Evolutionary conservation across 2,329 filamentous ascomycete species (phyloP), one percentile per base, ranked within the genome.

Genomic region (Fusarium proliferatum): DNA sequence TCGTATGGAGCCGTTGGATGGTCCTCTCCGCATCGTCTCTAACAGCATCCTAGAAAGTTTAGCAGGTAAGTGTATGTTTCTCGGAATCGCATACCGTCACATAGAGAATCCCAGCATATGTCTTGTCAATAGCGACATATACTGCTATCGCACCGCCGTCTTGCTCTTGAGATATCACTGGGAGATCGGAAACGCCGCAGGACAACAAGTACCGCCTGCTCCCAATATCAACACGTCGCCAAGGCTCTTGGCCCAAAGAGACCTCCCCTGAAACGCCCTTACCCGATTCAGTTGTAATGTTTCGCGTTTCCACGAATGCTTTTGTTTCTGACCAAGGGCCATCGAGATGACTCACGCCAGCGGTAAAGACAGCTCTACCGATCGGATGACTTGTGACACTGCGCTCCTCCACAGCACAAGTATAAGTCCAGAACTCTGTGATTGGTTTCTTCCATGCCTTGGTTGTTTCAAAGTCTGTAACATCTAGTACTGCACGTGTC

Each of bases 161-260:
- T 3, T 11, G 2, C 3, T 1, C 26, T 23, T n/a, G 2, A 6
- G 19, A 28, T 2, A 10, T 12, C 2, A 0, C 23, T 4, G 36
- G 13, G 23, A 41, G 19, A n/a, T 15, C 5, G 8, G 6, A n/a
- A 4, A 55, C 26, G 1, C 12, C 23, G 4, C 17, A 55, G 3
- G 51, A 41, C 15, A 21, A 0, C 15, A 55, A 21, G 9, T 55
- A 55, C 3, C 36, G 23, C 26, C n/a, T 21, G 19, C 19, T 55
- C 2, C 51, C 51, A 6, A 55, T 55, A 12, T n/a, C 19, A 30
- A 41, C 36, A n/a, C 34, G 36, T 19, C 51, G 33, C 51, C 51
- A 28, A 1, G 19, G 51, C 3, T 55, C 36, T 15, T 55, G 36
- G 1, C 30, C 36, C 10, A 55, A 15, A 7, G 36, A 55, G 3